Conservation (phyloP, 495 filamentous ascomycete species). For the Neurospora sp. region DNA sequence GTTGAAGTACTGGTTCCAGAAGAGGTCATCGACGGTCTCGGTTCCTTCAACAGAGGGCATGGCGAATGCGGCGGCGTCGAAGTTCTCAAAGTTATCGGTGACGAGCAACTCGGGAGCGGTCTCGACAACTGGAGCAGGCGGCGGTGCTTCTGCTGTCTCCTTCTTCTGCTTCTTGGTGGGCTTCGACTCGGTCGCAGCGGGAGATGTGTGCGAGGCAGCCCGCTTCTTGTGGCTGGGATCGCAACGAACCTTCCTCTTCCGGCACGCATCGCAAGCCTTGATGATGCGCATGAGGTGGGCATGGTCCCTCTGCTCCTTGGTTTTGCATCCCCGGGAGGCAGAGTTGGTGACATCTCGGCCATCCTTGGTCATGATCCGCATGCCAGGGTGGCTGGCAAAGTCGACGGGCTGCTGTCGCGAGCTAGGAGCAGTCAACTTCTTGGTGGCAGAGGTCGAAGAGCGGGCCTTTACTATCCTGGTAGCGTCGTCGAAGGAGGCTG, state of each 20-base stretch:
- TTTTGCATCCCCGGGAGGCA: slow-evolving; percentile 46
- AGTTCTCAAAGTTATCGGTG: slow-evolving; percentile 5
- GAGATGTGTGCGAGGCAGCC: slow-evolving; percentile 18
- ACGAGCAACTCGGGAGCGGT: slow-evolving; percentile 5
- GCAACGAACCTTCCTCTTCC: slow-evolving; percentile 44
- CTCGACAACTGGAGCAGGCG: slow-evolving; percentile 9
- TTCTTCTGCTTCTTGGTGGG: slow-evolving; percentile 30
- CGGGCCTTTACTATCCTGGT: slow-evolving; percentile 2
- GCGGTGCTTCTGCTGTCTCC: slow-evolving; percentile 9
- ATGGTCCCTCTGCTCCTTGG: slow-evolving; percentile 50
- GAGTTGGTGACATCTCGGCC: slow-evolving; percentile 46
- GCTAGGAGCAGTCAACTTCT: slow-evolving; percentile 13
- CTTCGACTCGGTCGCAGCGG: slow-evolving; percentile 23
- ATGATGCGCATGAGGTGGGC: slow-evolving; percentile 48
- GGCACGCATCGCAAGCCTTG: slow-evolving; percentile 47
- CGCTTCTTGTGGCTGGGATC: slow-evolving; percentile 41
- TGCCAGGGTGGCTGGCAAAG: slow-evolving; percentile 41
- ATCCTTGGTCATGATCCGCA: slow-evolving; percentile 50
- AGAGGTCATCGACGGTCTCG: slow-evolving; percentile 11
- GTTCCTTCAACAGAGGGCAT: slow-evolving; percentile 7
- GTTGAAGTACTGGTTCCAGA: slow-evolving; percentile 32
- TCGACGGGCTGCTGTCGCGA: slow-evolving; percentile 22
- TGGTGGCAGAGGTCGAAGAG: slow-evolving; percentile 11
- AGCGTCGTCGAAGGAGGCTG: slow-evolving; percentile 9
- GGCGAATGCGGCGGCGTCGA: slow-evolving; percentile 8